Base-by-base conservation (phyloP, 2,329 filamentous ascomycete genomes). In the Akanthomyces lecanii region DNA sequence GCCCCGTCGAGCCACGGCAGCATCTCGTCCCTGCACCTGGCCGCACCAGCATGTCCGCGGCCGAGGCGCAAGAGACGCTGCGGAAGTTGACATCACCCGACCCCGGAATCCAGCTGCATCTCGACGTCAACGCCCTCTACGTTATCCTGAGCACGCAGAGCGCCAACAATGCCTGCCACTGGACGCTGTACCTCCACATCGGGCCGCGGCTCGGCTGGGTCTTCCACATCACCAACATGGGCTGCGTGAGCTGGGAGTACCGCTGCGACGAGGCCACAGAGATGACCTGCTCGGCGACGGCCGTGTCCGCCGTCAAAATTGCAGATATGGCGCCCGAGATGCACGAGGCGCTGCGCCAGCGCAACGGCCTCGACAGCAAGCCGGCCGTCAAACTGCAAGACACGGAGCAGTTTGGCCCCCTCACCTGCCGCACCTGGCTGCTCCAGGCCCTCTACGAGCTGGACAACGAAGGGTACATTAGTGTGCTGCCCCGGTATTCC, bases 381-480 rank as follows among this genome's bases (percentile, higher is more conserved):
- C 59, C 59, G 12, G 59, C n/a, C n/a, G 42, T 61, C 50, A 2
- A 16, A 8, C 42, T 61, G 36, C 40, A 48, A 42, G 61, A 66
- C 47, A 63, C 55, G 2, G 59, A 51, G 23, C 53, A 50, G 44
- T 65, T 62, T 45, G 65, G 62, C 6, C 59, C 40, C 14, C 63
- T 65, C 40, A 45, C 23, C 48, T 62, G 61, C 38, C 64, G 62
- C 30, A 40, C 62, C 4, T 66, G 65, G 65, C 38, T 63, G 51
- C 55, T 63, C 53, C 61, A 62, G 55, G 65, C 61, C 45, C 51
- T 65, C 38, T 59, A 50, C 50, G 64, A 64, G 58, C 59, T 66
- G 12, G 65, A 64, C 21, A 64, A 63, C 50, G 65, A 66, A 63
- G 65, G 65, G 21, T 66, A 65, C 55, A 63, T 66, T 55, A 61